These are phyloP conservation scores for Immersiella caudata DNA, from an alignment of 495 filamentous ascomycete genomes.

Conservation along the genomic window DNA sequence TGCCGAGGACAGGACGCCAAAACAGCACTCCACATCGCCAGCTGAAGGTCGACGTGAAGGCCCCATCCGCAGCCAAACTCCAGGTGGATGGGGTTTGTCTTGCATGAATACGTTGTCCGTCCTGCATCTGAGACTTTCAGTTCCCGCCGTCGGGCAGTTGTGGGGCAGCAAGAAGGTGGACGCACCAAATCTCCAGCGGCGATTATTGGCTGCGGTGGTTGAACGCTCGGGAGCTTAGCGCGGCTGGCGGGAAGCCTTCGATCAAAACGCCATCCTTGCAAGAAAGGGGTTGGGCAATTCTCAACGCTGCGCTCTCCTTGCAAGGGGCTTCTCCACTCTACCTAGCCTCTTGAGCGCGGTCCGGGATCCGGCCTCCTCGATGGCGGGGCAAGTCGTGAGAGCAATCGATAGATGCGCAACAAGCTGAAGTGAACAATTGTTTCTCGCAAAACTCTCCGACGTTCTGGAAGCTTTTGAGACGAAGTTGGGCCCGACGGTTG, in stretches of 20 bases:
- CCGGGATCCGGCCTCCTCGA: neutral
- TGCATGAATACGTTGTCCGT: neutral
- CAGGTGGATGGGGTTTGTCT: neutral
- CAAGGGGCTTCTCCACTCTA: neutral
- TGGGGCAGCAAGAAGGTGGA: constrained; percentile 22
- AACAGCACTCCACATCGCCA: neutral
- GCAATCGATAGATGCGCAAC: neutral
- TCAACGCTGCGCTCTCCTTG: constrained; percentile 13
- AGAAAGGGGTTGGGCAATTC: constrained; percentile 23
- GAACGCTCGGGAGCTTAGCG: constrained; percentile 22
- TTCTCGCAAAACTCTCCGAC: neutral
- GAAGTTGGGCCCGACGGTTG: neutral
- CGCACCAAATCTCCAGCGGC: constrained; percentile 6
- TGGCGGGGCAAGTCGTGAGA: constrained; percentile 10
- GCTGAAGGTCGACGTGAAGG: neutral
- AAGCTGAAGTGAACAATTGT: neutral
- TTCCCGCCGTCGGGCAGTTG: constrained; percentile 25
- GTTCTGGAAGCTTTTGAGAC: constrained; percentile 21
- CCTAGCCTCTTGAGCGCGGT: neutral
- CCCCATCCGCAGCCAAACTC: neutral
- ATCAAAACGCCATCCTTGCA: constrained; percentile 15
- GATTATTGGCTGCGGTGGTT: constrained; percentile 6
- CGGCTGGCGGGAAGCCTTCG: constrained; percentile 23
- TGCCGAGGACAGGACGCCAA: neutral
- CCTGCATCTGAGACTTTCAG: constrained; percentile 12